Percentiles rank a stretch among this genome's conserved stretches.
phyloP scores from a whole-genome alignment of 257 asterid species.

The Nicotiana sylvestris region DNA sequence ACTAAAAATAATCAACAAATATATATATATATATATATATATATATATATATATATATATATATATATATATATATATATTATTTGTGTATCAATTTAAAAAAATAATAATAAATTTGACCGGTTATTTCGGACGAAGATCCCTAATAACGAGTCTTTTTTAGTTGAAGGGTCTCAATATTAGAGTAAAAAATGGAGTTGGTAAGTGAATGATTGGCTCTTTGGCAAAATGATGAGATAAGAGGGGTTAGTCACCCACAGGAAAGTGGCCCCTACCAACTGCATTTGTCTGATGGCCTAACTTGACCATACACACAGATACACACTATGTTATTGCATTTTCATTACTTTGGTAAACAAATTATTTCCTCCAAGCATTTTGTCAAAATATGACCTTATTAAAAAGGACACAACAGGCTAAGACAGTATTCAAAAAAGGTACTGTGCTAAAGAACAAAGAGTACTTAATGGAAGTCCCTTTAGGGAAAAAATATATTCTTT shows the following conservation, averaged over 20 bases:
- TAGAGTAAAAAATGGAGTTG: not conserved
- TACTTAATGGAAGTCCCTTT: not conserved
- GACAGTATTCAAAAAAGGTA: constrained; percentile 12
- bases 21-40: too few relatives aligned
- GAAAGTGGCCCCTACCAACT: constrained; percentile 10
- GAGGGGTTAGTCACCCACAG: not conserved
- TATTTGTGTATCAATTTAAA: too few relatives aligned
- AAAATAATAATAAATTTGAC: too few relatives aligned
- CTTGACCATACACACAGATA: not conserved
- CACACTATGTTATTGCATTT: not conserved
- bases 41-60: too few relatives aligned
- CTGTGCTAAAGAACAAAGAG: constrained; percentile 4
- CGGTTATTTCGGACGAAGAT: too few relatives aligned
- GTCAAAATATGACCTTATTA: constrained; percentile 6
- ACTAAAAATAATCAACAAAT: too few relatives aligned
- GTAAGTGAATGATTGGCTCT: constrained; percentile 15
- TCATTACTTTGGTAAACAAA: not conserved
- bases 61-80: too few relatives aligned
- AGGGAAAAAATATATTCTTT: not conserved
- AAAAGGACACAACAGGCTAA: constrained; percentile 9
- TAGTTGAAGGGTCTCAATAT: constrained; percentile 2
- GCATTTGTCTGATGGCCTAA: constrained; percentile 16
- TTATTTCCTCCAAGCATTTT: not conserved
- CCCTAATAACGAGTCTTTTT: too few relatives aligned
- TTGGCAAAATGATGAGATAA: constrained; percentile 10